Percentiles rank a stretch among this genome's conserved stretches.
These are phyloP conservation scores for Boletus mariae DNA, from an alignment of 1,284 basidiomycete species.

Conservation along the genomic window DNA sequence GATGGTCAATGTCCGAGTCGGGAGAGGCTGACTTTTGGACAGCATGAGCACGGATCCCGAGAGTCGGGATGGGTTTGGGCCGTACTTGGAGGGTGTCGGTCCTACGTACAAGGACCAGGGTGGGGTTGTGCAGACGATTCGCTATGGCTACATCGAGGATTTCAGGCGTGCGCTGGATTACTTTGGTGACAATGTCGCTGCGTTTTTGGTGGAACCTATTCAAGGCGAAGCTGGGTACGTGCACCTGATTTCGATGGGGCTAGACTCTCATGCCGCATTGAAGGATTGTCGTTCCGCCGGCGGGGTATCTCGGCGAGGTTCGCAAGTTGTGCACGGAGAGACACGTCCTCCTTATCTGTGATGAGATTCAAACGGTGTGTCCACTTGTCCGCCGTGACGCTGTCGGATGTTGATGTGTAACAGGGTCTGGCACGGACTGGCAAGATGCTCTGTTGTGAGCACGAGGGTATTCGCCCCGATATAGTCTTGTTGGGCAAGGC, in stretches of 20 bases:
- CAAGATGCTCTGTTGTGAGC: constrained; percentile 86
- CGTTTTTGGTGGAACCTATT: constrained; percentile 95
- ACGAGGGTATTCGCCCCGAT: constrained; percentile 88
- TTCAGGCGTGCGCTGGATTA: constrained; percentile 79
- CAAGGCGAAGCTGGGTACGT: constrained; percentile 96
- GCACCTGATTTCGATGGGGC: neutral
- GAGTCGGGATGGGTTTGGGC: constrained; percentile 84
- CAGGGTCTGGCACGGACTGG: constrained; percentile 83
- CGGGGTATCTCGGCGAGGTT: constrained; percentile 79
- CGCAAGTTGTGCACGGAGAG: constrained; percentile 88
- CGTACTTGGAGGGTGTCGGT: constrained; percentile 84
- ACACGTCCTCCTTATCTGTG: constrained; percentile 93
- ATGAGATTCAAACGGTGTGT: constrained; percentile 92
- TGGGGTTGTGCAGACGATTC: constrained; percentile 55
- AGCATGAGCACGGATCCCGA: constrained; percentile 97
- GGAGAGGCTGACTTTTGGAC: neutral
- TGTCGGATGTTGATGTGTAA: neutral
- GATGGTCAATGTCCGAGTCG: neutral
- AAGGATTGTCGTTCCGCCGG: constrained; percentile 89
- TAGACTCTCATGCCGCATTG: constrained; percentile 4
- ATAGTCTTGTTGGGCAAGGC: constrained; percentile 95
- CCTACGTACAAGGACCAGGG: constrained; percentile 61
- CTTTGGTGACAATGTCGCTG: constrained; percentile 84
- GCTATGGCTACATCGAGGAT: constrained; percentile 82
- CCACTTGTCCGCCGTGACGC: neutral